Conservation (phyloP, 768 basidiomycete species). For the Calocera viscosa region DNA sequence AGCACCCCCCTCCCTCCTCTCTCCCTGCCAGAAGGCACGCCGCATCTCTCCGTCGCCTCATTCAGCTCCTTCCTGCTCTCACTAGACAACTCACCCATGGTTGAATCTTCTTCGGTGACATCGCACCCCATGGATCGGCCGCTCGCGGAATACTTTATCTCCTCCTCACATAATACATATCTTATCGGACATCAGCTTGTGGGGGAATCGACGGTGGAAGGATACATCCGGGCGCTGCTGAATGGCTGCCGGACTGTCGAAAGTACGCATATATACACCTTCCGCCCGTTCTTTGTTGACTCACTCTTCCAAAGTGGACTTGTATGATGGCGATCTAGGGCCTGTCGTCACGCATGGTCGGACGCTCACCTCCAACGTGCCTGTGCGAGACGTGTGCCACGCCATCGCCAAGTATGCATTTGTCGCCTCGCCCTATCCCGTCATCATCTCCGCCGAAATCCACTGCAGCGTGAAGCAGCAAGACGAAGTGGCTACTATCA, state of each 20-base stretch:
- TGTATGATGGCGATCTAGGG: slow-evolving; percentile 75
- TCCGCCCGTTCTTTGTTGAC: not conserved
- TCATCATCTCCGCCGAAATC: slow-evolving; percentile 87
- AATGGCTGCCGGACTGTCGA: slow-evolving; percentile 91
- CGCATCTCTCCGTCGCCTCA: slow-evolving; percentile 18
- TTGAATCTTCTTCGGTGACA: slow-evolving; percentile 35
- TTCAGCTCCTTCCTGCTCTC: slow-evolving; percentile 76
- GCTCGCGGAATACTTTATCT: slow-evolving; percentile 76
- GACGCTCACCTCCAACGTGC: slow-evolving; percentile 72
- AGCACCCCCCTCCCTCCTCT: not conserved
- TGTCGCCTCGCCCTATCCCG: slow-evolving; percentile 75
- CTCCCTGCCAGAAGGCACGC: slow-evolving; percentile 16
- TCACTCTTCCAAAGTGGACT: slow-evolving; percentile 53
- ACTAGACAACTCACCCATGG: slow-evolving; percentile 48
- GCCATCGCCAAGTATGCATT: slow-evolving; percentile 87
- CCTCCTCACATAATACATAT: slow-evolving; percentile 87
- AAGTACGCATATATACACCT: slow-evolving; percentile 37
- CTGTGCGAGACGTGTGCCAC: slow-evolving; percentile 64
- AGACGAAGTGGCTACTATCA: slow-evolving; percentile 60
- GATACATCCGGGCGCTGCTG: slow-evolving; percentile 83
- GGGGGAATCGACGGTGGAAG: slow-evolving; percentile 79
- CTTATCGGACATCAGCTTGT: slow-evolving; percentile 76
- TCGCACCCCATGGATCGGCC: slow-evolving; percentile 83
- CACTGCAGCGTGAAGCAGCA: slow-evolving; percentile 75
- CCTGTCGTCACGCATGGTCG: slow-evolving; percentile 84